A percentile compares a stretch with the other conserved stretches of the same genome.
phyloP scores from a whole-genome alignment of 2,329 filamentous ascomycete genomes.

The Chrysosporium queenslandicum region DNA sequence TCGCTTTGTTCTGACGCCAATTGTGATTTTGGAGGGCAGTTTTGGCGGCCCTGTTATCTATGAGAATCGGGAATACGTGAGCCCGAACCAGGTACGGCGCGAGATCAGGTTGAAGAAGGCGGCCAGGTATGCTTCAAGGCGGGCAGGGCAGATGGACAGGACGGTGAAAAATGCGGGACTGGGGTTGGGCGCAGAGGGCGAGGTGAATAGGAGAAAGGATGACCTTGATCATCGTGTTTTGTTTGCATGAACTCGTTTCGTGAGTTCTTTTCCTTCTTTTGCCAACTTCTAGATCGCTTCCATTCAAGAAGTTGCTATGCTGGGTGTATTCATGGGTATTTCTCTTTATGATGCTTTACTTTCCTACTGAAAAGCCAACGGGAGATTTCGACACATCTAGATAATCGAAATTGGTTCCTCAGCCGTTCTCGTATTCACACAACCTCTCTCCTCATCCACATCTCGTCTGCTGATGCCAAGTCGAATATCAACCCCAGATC shows the following conservation, averaged over 20 bases:
- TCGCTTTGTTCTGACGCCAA: conserved; percentile 83
- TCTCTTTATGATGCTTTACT: too few species aligned
- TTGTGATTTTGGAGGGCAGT: conserved; percentile 86
- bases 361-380: too few species aligned
- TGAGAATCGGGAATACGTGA: conserved; percentile 95
- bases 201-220: conserved; percentile 52
- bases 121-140: conserved; percentile 63
- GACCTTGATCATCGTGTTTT: conserved; percentile 66
- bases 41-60: conserved; percentile 96
- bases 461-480: background rate
- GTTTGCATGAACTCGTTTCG: conserved; percentile 51
- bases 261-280: background rate
- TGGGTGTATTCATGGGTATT: too few species aligned
- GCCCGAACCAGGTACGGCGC: conserved; percentile 82
- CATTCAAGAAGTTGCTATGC: too few species aligned
- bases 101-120: conserved; percentile 71
- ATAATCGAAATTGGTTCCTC: too few species aligned
- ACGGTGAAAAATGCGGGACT: conserved; percentile 65
- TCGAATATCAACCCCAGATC: background rate
- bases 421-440: background rate
- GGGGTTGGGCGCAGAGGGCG: conserved; percentile 61
- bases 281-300: too few species aligned
- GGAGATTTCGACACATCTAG: too few species aligned
- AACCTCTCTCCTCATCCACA: background rate
- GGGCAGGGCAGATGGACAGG: conserved; percentile 63